Percentiles rank a stretch among this genome's conserved stretches.
phyloP scores from a whole-genome alignment of 2,329 filamentous ascomycete genomes.

The Calonectria hongkongensis region DNA sequence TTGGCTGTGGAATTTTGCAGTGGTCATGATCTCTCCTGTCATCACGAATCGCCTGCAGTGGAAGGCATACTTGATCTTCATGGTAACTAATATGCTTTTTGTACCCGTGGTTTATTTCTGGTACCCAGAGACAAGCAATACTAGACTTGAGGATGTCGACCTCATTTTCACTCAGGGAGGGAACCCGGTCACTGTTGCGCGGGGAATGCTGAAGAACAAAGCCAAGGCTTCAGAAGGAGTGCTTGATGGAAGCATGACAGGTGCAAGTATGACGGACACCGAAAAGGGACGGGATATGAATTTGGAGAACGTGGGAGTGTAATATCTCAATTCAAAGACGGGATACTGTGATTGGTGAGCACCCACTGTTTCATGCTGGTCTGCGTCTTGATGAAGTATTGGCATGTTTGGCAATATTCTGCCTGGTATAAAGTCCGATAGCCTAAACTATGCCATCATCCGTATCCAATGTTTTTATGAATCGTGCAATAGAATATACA shows the following conservation, averaged over 20 bases:
- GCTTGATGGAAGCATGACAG: not conserved
- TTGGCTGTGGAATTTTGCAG: slow-evolving; percentile 4
- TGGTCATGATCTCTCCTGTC: slow-evolving; percentile 4
- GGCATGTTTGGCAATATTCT: no score
- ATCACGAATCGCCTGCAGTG: not conserved
- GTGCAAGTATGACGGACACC: not conserved
- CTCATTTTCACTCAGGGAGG: not conserved
- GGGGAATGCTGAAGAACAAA: not conserved
- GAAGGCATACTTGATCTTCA: slow-evolving; percentile 14
- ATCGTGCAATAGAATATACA: no score
- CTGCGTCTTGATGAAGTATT: no score
- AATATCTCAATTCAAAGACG: no score
- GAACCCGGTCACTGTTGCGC: not conserved
- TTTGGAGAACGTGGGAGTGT: not conserved
- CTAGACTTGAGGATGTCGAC: not conserved
- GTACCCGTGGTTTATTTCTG: not conserved
- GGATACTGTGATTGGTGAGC: no score
- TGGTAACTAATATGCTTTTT: not conserved
- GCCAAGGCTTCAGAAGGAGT: no score
- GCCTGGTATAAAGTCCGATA: no score
- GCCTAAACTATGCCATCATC: no score
- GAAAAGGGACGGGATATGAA: not conserved
- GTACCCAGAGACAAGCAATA: slow-evolving; percentile 7
- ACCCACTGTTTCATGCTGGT: no score
- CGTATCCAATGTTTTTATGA: no score